phyloP scores from a whole-genome alignment of 73 alveolate genomes.

The Paramecium sonneborni region DNA sequence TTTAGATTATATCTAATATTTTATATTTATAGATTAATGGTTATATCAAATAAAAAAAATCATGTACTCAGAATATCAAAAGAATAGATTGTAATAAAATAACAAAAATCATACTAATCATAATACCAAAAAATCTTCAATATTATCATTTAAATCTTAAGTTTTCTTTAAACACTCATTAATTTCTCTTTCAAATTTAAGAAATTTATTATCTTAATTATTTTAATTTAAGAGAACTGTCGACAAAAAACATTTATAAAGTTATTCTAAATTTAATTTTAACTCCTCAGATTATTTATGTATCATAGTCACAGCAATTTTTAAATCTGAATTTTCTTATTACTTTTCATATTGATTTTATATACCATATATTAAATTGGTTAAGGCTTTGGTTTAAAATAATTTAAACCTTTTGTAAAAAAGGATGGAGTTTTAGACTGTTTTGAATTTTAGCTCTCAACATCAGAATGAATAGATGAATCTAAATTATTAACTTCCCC shows the following conservation, averaged over 20 bases:
- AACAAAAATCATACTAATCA: not conserved
- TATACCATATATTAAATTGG: not conserved
- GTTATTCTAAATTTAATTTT: not conserved
- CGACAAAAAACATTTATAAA: not conserved
- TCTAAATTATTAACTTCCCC: not conserved
- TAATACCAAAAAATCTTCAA: slow-evolving; percentile 1
- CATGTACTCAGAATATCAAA: not conserved
- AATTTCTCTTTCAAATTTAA: not conserved
- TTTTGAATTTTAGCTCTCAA: not conserved
- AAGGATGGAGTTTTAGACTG: not conserved
- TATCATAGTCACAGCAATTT: not conserved
- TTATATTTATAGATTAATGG: too few species aligned
- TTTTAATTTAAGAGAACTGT: not conserved
- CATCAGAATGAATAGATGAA: not conserved
- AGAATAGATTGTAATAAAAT: not conserved
- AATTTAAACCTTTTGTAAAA: not conserved
- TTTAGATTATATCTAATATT: not conserved
- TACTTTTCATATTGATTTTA: not conserved
- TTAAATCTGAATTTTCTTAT: not conserved
- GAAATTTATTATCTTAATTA: not conserved
- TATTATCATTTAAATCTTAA: slow-evolving; percentile 21
- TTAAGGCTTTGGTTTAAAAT: not conserved
- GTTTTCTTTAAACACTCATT: slow-evolving; percentile 23
- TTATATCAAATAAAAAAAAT: too few species aligned
- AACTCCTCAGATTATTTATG: not conserved